Percentiles rank a stretch among this genome's conserved stretches.
These are phyloP conservation scores for Artomyces pyxidatus DNA, from an alignment of 768 basidiomycete genomes.

Conservation along the genomic window DNA sequence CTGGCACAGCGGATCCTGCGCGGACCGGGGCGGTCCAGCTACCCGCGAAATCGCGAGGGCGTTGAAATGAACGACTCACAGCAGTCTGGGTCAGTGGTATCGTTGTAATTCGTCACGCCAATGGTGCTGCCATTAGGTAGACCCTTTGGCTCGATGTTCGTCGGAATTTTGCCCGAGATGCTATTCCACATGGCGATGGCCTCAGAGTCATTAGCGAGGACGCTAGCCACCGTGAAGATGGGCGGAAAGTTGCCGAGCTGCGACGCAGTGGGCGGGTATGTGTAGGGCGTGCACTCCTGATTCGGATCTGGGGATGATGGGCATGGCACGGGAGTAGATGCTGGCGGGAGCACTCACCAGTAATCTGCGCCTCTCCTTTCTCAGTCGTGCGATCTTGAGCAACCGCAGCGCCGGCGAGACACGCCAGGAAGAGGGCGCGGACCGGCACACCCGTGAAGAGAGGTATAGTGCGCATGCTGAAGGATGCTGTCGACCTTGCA, in stretches of 20 bases:
- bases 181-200: slow-evolving; percentile 31
- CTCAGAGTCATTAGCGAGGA: slow-evolving; percentile 6
- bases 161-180: slow-evolving; percentile 36
- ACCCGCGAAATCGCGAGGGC: no score
- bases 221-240: slow-evolving; percentile 6
- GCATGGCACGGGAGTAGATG: background rate
- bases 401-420: background rate
- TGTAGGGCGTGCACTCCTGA: slow-evolving; percentile 10
- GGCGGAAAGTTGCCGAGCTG: slow-evolving; percentile 2
- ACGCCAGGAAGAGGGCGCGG: background rate
- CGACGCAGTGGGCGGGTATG: slow-evolving; percentile 3
- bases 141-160: slow-evolving; percentile 34
- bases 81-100: slow-evolving; percentile 12
- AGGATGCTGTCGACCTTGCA: no score
- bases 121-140: background rate
- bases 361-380: slow-evolving; percentile 11
- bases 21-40: no score
- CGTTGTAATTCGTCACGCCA: slow-evolving; percentile 3
- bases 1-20: no score
- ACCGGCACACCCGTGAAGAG: background rate
- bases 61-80: slow-evolving; percentile 6
- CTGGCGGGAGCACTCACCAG: background rate
- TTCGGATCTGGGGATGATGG: slow-evolving; percentile 7
- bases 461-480: background rate
- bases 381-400: slow-evolving; percentile 10